phyloP scores from a whole-genome alignment of 2,329 filamentous ascomycete species.

The Aureobasidium zeae region DNA sequence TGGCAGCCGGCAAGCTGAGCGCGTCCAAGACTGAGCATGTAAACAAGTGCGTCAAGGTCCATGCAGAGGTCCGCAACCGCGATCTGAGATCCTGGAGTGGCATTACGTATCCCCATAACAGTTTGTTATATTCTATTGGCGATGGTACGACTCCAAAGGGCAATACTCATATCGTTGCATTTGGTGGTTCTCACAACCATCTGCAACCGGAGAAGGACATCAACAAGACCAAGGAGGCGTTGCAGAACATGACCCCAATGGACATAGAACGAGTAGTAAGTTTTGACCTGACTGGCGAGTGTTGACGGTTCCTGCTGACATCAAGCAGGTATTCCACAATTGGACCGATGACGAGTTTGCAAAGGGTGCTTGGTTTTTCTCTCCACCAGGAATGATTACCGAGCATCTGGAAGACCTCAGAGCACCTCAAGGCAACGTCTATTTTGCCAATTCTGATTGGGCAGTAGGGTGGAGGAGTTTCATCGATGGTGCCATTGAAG shows the following conservation, averaged over 20 bases:
- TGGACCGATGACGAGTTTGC: constrained; percentile 27
- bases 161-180: constrained; percentile 10
- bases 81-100: constrained; percentile 11
- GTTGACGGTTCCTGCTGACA: not conserved
- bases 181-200: constrained; percentile 3
- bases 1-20: constrained; percentile 21
- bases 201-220: constrained; percentile 9
- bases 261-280: constrained; percentile 7
- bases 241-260: constrained; percentile 3
- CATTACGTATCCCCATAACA: constrained; percentile 5
- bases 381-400: constrained; percentile 15
- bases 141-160: constrained; percentile 10
- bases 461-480: constrained; percentile 29
- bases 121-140: constrained; percentile 7
- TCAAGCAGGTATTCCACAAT: constrained; percentile 20
- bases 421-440: constrained; percentile 23
- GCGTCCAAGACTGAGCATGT: constrained; percentile 24
- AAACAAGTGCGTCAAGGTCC: constrained; percentile 26
- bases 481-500: constrained; percentile 30
- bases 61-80: constrained; percentile 17
- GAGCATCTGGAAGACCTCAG: constrained; percentile 24
- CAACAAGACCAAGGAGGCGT: constrained; percentile 3
- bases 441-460: constrained; percentile 30
- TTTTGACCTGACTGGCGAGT: not conserved
- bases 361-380: constrained; percentile 25